Evolutionary conservation across 768 basidiomycete species (phyloP).

Genomic region (Galerina sulciceps): DNA sequence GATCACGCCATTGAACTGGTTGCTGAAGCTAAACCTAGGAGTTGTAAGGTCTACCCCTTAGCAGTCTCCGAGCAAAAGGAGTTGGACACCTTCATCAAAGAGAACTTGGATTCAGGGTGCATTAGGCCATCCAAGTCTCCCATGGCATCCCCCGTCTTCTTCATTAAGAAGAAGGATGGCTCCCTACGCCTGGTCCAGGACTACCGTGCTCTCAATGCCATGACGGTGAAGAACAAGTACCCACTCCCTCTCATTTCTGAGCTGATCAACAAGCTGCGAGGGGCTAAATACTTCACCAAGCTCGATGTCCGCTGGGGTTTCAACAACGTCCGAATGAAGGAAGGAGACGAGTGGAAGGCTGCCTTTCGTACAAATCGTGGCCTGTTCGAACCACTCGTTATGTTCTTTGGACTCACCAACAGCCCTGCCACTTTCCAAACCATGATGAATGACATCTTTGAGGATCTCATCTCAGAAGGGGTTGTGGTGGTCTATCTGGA

Average conservation of each 20-base stretch:
- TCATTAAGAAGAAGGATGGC: no score
- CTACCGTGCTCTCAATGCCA: no score
- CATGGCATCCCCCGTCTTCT: constrained; percentile 10
- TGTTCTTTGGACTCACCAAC: constrained; percentile 43
- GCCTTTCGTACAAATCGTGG: constrained; percentile 23
- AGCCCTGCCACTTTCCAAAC: constrained; percentile 35
- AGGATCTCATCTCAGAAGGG: constrained; percentile 32
- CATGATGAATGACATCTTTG: no score
- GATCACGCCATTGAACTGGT: constrained; percentile 39
- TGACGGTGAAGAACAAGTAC: no score
- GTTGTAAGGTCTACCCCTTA: constrained; percentile 26
- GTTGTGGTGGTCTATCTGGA: constrained; percentile 43
- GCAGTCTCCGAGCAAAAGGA: constrained; percentile 20
- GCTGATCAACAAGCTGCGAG: no score
- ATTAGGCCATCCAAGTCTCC: constrained; percentile 15
- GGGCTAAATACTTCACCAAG: no score
- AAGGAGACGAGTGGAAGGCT: neutral
- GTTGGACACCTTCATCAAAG: constrained; percentile 27
- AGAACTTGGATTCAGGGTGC: constrained; percentile 16
- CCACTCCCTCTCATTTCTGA: no score
- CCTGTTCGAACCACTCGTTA: constrained; percentile 38
- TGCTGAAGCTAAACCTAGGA: constrained; percentile 25
- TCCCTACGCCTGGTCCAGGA: no score
- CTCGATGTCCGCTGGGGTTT: no score
- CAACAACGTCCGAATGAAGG: no score